Percentiles rank a stretch among this genome's conserved stretches.
Evolutionary conservation across 768 basidiomycete genomes (phyloP).

Genomic region (Strobilomyces confusus): DNA sequence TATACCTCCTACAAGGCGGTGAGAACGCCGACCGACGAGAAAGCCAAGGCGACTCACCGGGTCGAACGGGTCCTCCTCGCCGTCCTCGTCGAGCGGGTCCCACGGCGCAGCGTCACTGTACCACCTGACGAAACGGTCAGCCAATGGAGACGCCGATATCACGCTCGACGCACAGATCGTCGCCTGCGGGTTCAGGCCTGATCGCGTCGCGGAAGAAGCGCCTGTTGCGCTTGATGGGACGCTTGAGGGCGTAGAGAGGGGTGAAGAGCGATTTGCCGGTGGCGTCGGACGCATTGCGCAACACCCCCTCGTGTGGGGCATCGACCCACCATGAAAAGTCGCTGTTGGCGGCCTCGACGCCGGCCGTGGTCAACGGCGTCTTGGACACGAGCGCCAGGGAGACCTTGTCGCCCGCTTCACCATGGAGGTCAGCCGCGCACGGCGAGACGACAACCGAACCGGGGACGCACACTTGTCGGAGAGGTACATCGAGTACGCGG

Average conservation of each 20-base stretch:
- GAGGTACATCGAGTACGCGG: conserved; percentile 32
- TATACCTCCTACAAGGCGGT: not conserved
- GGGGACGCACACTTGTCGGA: conserved; percentile 22
- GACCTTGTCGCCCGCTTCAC: conserved; percentile 19
- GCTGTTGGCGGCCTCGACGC: not conserved
- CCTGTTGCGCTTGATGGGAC: conserved; percentile 6
- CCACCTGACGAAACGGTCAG: conserved; percentile 17
- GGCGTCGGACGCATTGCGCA: conserved; percentile 20
- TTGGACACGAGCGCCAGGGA: conserved; percentile 21
- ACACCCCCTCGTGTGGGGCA: conserved; percentile 5
- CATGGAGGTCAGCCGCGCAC: not conserved
- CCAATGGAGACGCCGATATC: not conserved
- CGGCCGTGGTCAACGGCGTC: not conserved
- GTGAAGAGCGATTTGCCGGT: conserved; percentile 16
- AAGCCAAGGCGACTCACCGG: conserved; percentile 5
- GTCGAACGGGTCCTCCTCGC: conserved; percentile 19
- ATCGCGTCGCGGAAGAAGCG: conserved; percentile 17
- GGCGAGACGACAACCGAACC: not conserved
- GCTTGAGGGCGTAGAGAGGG: conserved; percentile 18
- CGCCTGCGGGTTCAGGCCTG: conserved; percentile 9
- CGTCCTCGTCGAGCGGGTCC: conserved; percentile 27
- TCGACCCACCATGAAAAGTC: conserved; percentile 20
- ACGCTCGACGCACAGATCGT: conserved; percentile 17
- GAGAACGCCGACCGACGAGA: not conserved
- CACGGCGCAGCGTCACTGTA: conserved; percentile 16